phyloP scores from a whole-genome alignment of 805 yeast species.

The Ogataea degrootiae region DNA sequence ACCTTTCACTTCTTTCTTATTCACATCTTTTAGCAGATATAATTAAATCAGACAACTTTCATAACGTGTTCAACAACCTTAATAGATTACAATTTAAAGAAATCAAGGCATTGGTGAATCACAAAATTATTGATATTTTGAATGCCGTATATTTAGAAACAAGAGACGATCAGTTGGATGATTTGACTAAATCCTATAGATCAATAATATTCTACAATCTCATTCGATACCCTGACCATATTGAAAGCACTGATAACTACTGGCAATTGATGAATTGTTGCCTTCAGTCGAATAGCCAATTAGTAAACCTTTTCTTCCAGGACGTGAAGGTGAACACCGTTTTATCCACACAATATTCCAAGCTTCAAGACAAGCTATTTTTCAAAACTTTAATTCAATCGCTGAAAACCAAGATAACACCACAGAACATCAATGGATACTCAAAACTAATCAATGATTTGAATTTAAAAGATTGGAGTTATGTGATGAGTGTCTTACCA shows the following conservation, averaged over 20 bases:
- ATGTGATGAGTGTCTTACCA: no score
- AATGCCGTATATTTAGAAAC: conserved; percentile 8
- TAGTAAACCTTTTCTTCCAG: conserved; percentile 2
- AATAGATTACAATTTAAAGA: conserved; percentile 5
- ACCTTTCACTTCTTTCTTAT: background rate
- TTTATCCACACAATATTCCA: background rate
- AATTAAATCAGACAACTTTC: conserved; percentile 4
- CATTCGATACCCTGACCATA: background rate
- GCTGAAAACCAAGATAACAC: background rate
- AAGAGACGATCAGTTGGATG: conserved; percentile 2
- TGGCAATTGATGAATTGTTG: conserved; percentile 12
- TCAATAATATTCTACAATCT: background rate
- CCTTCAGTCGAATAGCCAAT: conserved; percentile 1
- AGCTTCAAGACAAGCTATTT: conserved; percentile 2
- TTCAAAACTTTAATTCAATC: conserved; percentile 3
- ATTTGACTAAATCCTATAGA: conserved; percentile 5
- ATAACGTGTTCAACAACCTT: background rate
- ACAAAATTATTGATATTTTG: conserved; percentile 12
- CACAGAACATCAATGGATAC: conserved; percentile 2
- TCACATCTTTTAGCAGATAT: conserved; percentile 8
- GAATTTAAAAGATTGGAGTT: conserved; percentile 6
- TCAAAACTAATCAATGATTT: background rate
- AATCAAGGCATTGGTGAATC: conserved; percentile 11
- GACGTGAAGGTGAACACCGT: background rate
- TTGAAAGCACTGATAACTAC: conserved; percentile 3